phyloP scores from a whole-genome alignment of 2,329 filamentous ascomycete genomes.

The Leptographium lundbergii region DNA sequence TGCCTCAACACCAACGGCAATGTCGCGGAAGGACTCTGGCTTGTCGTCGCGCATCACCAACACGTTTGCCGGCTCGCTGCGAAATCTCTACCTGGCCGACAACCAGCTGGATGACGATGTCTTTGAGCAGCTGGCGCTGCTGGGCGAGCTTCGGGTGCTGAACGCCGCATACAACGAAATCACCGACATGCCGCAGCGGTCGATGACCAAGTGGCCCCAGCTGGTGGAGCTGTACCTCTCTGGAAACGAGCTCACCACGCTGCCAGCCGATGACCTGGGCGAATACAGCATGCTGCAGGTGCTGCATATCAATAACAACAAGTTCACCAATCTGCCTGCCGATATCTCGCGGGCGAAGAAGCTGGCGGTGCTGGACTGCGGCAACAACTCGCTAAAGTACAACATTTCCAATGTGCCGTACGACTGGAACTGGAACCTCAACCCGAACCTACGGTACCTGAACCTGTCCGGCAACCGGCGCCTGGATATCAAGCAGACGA shows the following conservation, averaged over 20 bases:
- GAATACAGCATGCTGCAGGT: slow-evolving; percentile 78
- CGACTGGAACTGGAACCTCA: slow-evolving; percentile 99
- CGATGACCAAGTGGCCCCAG: slow-evolving; percentile 80
- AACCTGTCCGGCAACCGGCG: slow-evolving; percentile 96
- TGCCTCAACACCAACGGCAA: slow-evolving; percentile 39
- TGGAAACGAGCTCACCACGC: slow-evolving; percentile 80
- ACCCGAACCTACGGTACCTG: slow-evolving; percentile 85
- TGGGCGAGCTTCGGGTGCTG: slow-evolving; percentile 73
- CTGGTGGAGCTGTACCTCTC: slow-evolving; percentile 88
- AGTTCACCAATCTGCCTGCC: slow-evolving; percentile 90
- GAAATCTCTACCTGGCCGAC: slow-evolving; percentile 79
- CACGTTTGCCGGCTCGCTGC: slow-evolving; percentile 79
- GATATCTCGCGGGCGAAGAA: slow-evolving; percentile 92
- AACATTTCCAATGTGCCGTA: slow-evolving; percentile 99
- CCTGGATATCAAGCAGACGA: slow-evolving; percentile 70
- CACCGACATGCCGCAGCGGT: slow-evolving; percentile 79
- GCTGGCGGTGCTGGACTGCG: slow-evolving; percentile 82
- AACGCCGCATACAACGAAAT: slow-evolving; percentile 94
- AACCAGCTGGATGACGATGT: slow-evolving; percentile 91
- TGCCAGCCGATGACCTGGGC: slow-evolving; percentile 89
- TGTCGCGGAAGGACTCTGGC: slow-evolving; percentile 73
- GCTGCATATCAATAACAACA: slow-evolving; percentile 92
- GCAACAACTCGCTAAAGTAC: slow-evolving; percentile 92
- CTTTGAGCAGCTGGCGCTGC: slow-evolving; percentile 76
- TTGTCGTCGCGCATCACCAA: slow-evolving; percentile 66